Evolutionary conservation across 2,329 filamentous ascomycete species (phyloP).

Genomic region (Exophiala oligosperma): DNA sequence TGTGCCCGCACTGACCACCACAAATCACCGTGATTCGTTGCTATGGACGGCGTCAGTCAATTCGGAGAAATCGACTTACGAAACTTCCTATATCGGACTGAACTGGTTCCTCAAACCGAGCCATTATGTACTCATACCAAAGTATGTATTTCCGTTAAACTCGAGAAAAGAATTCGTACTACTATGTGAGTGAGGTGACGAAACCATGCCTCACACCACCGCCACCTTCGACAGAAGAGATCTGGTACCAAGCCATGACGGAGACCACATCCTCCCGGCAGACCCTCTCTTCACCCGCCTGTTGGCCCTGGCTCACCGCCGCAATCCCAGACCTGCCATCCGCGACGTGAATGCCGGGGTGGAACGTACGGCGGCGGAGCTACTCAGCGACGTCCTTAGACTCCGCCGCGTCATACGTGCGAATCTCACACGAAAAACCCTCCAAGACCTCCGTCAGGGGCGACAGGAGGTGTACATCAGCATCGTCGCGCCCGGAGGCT

Average conservation of each 20-base stretch:
- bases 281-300: slow-evolving; percentile 36
- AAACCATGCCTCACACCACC: not conserved
- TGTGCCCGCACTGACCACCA: not conserved
- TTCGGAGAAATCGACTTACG: not conserved
- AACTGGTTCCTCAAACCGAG: not conserved
- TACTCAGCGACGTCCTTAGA: slow-evolving; percentile 35
- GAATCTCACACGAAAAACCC: slow-evolving; percentile 18
- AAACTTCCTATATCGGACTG: not conserved
- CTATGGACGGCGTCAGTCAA: not conserved
- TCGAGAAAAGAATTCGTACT: too few species aligned
- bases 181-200: not conserved
- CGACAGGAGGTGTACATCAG: slow-evolving; percentile 36
- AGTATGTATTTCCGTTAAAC: too few species aligned
- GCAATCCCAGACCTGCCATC: slow-evolving; percentile 30
- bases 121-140: not conserved
- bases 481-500: slow-evolving; percentile 37
- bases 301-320: slow-evolving; percentile 34
- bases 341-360: slow-evolving; percentile 35
- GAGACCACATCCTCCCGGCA: slow-evolving; percentile 35
- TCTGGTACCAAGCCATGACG: slow-evolving; percentile 34
- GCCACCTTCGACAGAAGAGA: slow-evolving; percentile 26
- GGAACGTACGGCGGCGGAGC: slow-evolving; percentile 36
- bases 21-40: slow-evolving; percentile 17
- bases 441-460: slow-evolving; percentile 29
- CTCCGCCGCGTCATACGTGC: slow-evolving; percentile 30